These are phyloP conservation scores for Puccinia triticina DNA, from an alignment of 1,284 basidiomycete genomes.

Conservation along the genomic window DNA sequence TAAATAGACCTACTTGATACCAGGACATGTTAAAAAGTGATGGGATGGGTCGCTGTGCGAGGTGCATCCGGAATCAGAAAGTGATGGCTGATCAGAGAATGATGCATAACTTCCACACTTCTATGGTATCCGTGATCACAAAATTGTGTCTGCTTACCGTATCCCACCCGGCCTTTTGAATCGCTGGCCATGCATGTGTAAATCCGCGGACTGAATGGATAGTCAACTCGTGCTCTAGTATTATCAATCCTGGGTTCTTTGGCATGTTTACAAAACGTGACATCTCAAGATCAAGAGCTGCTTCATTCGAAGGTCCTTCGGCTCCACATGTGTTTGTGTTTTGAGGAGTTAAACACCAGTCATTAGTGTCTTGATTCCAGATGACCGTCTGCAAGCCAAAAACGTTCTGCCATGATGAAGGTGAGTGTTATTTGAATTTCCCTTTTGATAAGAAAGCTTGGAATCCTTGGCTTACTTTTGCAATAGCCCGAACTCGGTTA, in stretches of 20 bases:
- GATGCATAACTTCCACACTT: background rate
- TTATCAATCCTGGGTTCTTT: conserved; percentile 74
- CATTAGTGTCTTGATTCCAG: conserved; percentile 70
- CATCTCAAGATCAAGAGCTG: conserved; percentile 34
- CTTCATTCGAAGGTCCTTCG: conserved; percentile 41
- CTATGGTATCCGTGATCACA: background rate
- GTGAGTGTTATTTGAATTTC: background rate
- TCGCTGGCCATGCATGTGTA: conserved; percentile 69
- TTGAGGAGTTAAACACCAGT: conserved; percentile 50
- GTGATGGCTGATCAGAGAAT: background rate
- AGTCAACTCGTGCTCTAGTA: conserved; percentile 83
- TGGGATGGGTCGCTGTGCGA: conserved; percentile 46
- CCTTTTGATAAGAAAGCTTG: background rate
- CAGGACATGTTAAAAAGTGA: conserved; percentile 35
- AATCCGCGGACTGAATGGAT: conserved; percentile 70
- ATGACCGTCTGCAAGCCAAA: conserved; percentile 69
- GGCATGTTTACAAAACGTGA: conserved; percentile 9
- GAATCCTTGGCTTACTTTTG: conserved; percentile 35
- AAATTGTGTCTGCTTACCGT: conserved; percentile 62
- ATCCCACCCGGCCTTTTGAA: conserved; percentile 72
- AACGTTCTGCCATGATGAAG: conserved; percentile 56
- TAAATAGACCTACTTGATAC: conserved; percentile 40
- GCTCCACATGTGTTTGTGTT: conserved; percentile 42
- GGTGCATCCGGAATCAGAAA: background rate
- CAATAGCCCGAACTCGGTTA: conserved; percentile 51